These are phyloP conservation scores for Talaromyces sp. DNA, from an alignment of 2,329 filamentous ascomycete genomes.

Conservation along the genomic window DNA sequence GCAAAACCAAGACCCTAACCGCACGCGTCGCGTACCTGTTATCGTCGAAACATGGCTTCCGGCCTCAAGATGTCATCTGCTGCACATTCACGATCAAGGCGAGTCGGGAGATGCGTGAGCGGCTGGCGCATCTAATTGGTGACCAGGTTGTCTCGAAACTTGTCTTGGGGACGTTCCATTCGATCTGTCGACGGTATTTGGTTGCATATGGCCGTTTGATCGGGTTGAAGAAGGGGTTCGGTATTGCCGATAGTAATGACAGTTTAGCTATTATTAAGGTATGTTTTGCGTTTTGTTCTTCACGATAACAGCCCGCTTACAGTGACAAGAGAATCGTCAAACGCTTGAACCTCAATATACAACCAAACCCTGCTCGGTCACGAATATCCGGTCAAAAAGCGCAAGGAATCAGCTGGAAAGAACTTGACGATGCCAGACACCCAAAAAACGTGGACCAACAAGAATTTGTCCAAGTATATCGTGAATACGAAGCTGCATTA, in stretches of 20 bases:
- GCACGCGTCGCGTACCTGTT: conserved; percentile 88
- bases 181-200: conserved; percentile 81
- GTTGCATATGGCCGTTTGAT: conserved; percentile 80
- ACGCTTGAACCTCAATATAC: conserved; percentile 63
- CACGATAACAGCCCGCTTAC: not conserved
- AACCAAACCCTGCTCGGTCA: conserved; percentile 65
- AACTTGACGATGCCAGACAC: conserved; percentile 39
- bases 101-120: conserved; percentile 85
- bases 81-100: conserved; percentile 98
- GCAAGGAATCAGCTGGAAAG: conserved; percentile 49
- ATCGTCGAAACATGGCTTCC: conserved; percentile 53
- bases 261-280: conserved; percentile 70
- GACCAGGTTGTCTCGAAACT: conserved; percentile 70
- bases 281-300: not conserved
- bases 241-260: conserved; percentile 83
- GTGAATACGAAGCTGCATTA: conserved; percentile 74
- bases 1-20: conserved; percentile 94
- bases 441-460: conserved; percentile 48
- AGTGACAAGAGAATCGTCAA: conserved; percentile 66
- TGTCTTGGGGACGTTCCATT: conserved; percentile 91
- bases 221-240: conserved; percentile 77
- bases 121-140: conserved; percentile 78
- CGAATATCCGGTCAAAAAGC: conserved; percentile 69
- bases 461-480: conserved; percentile 65
- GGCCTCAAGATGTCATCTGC: conserved; percentile 84